These are phyloP conservation scores for Acanthamoeba triangularis DNA, from an alignment of 208 protist species.

Conservation along the genomic window DNA sequence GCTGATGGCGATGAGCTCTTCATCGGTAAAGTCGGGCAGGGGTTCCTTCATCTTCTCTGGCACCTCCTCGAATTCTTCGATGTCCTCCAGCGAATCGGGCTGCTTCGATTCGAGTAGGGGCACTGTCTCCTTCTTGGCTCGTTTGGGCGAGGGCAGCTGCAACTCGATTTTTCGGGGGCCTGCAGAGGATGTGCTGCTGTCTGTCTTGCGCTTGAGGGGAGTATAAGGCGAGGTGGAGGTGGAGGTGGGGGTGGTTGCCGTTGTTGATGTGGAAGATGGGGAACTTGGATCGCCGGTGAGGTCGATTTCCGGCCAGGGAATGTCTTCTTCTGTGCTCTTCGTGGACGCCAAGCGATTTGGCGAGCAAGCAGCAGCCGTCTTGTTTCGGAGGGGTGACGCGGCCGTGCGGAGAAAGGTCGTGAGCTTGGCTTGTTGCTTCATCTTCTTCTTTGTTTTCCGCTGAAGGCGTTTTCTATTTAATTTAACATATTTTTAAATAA, in stretches of 20 bases:
- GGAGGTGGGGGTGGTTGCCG: background rate
- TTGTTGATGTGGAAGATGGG: background rate
- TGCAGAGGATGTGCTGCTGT: too few species aligned
- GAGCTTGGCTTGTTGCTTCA: constrained; percentile 19
- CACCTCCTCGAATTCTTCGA: background rate
- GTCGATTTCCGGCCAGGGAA: constrained; percentile 16
- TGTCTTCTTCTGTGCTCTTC: background rate
- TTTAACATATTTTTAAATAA: background rate
- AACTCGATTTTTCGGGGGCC: background rate
- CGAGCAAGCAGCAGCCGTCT: too few species aligned
- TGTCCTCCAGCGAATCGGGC: constrained; percentile 9
- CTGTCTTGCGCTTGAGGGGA: background rate
- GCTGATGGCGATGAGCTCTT: background rate
- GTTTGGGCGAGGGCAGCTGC: background rate
- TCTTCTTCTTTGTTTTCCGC: background rate
- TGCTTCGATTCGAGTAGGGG: background rate
- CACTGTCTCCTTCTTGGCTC: background rate
- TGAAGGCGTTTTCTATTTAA: too few species aligned
- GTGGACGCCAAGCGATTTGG: too few species aligned
- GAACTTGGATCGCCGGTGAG: background rate
- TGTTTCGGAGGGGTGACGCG: background rate
- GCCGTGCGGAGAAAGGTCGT: background rate
- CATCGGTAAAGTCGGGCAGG: background rate
- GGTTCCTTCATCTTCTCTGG: background rate
- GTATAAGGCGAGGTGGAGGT: background rate